These are phyloP conservation scores for Candida montana DNA, from an alignment of 805 yeast species.

Conservation along the genomic window DNA sequence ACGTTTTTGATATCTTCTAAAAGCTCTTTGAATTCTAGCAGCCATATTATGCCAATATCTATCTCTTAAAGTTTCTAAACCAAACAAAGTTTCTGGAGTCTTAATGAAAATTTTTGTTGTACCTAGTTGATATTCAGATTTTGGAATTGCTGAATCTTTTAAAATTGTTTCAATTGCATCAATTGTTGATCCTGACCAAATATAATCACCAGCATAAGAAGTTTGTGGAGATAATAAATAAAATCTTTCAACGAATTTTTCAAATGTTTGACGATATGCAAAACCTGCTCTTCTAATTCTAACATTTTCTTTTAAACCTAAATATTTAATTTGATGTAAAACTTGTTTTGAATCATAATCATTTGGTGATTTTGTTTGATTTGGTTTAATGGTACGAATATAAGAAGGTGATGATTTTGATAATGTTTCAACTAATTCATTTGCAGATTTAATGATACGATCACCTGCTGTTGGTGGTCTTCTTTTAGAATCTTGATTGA, in stretches of 20 bases:
- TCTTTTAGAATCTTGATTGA: slow-evolving; percentile 63
- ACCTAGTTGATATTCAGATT: slow-evolving; percentile 84
- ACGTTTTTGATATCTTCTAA: slow-evolving; percentile 77
- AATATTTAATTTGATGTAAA: slow-evolving; percentile 89
- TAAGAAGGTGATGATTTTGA: slow-evolving; percentile 92
- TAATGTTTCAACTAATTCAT: slow-evolving; percentile 79
- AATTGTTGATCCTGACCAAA: slow-evolving; percentile 56
- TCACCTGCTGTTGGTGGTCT: slow-evolving; percentile 97
- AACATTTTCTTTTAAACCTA: slow-evolving; percentile 95
- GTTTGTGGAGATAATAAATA: slow-evolving; percentile 82
- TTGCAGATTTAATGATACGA: slow-evolving; percentile 88
- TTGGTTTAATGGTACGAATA: slow-evolving; percentile 96
- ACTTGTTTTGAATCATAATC: slow-evolving; percentile 89
- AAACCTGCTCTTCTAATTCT: slow-evolving; percentile 98
- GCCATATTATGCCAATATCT: slow-evolving; percentile 98
- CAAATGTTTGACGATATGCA: slow-evolving; percentile 95
- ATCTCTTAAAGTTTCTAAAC: slow-evolving; percentile 93
- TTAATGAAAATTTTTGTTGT: slow-evolving; percentile 89
- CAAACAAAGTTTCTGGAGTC: slow-evolving; percentile 94
- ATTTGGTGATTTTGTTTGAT: slow-evolving; percentile 83
- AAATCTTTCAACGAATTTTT: slow-evolving; percentile 92
- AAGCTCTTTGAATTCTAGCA: slow-evolving; percentile 93
- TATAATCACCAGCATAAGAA: slow-evolving; percentile 84
- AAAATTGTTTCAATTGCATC: slow-evolving; percentile 51
- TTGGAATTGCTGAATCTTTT: slow-evolving; percentile 63